Evolutionary conservation across 2,329 filamentous ascomycete genomes (phyloP).

Genomic region (Botrytis byssoidea): DNA sequence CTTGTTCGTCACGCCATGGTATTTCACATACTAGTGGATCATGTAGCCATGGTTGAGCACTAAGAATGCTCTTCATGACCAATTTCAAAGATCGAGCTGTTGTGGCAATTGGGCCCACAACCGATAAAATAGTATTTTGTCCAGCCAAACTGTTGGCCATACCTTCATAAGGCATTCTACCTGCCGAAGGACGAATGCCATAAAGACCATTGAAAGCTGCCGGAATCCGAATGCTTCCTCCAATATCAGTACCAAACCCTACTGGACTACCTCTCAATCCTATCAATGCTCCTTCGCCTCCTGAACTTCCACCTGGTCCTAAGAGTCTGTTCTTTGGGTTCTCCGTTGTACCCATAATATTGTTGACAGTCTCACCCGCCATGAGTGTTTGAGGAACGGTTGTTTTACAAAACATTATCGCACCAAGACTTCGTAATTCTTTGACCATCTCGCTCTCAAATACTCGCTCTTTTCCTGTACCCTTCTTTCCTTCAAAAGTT

Average conservation of each 20-base stretch:
- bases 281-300: conserved; percentile 40
- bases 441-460: conserved; percentile 51
- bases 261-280: conserved; percentile 37
- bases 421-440: conserved; percentile 43
- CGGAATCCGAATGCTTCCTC: conserved; percentile 40
- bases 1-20: conserved; percentile 57
- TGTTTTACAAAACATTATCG: conserved; percentile 45
- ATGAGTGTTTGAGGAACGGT: conserved; percentile 44
- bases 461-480: conserved; percentile 48
- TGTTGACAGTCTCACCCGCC: conserved; percentile 45
- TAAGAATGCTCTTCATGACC: conserved; percentile 55
- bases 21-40: conserved; percentile 65
- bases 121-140: conserved; percentile 60
- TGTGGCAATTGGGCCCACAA: conserved; percentile 61
- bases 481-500: conserved; percentile 54
- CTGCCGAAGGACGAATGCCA: conserved; percentile 41
- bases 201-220: conserved; percentile 43
- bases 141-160: conserved; percentile 60
- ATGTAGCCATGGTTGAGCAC: conserved; percentile 60
- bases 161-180: conserved; percentile 49
- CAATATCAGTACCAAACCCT: conserved; percentile 40
- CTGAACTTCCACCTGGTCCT: conserved; percentile 36
- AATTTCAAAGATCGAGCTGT: conserved; percentile 55
- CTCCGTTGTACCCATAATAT: conserved; percentile 44
- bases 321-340: conserved; percentile 38